Conservation (phyloP, 345 rosid species). For the Bretschneidera sinensis region DNA sequence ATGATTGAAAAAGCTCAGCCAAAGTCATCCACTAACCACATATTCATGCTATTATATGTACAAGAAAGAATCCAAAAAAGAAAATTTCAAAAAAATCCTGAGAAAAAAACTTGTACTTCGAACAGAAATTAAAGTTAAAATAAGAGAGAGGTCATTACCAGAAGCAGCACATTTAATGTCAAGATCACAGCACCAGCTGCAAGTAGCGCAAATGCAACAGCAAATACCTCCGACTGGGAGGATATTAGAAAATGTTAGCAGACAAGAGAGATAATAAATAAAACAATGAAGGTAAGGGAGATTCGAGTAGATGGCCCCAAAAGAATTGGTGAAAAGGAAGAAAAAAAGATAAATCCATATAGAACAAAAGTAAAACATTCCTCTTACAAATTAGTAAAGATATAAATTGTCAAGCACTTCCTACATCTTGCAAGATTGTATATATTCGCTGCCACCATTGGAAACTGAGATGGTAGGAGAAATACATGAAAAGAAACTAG, state of each 20-base stretch:
- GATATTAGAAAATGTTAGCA: not conserved
- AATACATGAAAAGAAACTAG: too few relatives aligned
- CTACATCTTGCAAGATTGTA: too few relatives aligned
- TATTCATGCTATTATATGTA: too few relatives aligned
- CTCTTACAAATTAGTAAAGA: too few relatives aligned
- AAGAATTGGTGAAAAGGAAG: slow-evolving; percentile 1
- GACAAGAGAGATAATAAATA: not conserved
- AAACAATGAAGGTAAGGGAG: not conserved
- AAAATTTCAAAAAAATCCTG: too few relatives aligned
- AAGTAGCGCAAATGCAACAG: slow-evolving; percentile 94
- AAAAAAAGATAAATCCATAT: not conserved
- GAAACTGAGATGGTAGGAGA: too few relatives aligned
- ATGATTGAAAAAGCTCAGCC: not conserved
- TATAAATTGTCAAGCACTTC: too few relatives aligned
- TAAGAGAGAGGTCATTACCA: slow-evolving; percentile 43
- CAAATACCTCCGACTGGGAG: slow-evolving; percentile 89
- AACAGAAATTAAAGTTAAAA: not conserved
- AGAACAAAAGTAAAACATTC: too few relatives aligned
- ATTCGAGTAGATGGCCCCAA: not conserved
- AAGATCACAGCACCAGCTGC: slow-evolving; percentile 94
- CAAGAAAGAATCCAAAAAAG: not conserved
- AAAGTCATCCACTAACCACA: not conserved
- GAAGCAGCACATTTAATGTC: slow-evolving; percentile 83
- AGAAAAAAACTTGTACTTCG: not conserved
- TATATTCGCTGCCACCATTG: too few relatives aligned